Evolutionary conservation across 768 basidiomycete species (phyloP), one percentile per base, ranked within the genome.

Genomic region (Macrocybe gigantea): DNA sequence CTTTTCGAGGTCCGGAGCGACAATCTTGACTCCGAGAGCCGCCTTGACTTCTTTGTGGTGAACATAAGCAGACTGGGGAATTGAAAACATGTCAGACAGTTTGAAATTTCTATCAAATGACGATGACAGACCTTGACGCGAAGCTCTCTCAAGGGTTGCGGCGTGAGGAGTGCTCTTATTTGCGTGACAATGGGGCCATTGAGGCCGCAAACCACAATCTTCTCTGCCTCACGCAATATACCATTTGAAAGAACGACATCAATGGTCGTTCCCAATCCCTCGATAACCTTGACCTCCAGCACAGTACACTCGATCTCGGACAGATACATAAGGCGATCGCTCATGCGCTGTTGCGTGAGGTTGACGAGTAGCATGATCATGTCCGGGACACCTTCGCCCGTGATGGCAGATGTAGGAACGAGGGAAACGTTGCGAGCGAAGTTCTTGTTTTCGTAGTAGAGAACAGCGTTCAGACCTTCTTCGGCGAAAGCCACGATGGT

Each of bases 361-460:
- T 96, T 94, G 69, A 97, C 82, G 61, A 99, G 83, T 29, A 99
- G 77, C 90, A 94, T 91, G 70, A 99, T 93, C 95, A 99, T 95
- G 71, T 98, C 96, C 30, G 96, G 96, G 8, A 99, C 78, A 64
- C 96, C 96, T 69, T 99, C 96, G 48, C 95, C 96, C 3, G 95
- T 97, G 66, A 96, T 83, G 33, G 96, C 96, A 47, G 96, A 98
- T 5, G 95, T 98, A 31, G 96, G 95, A 9, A 99, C 95, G 42
- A 99, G 77, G 2, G 95, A 98, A 50, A 99, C 93, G 56, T 92
- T 94, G 50, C 88, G 80, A 45, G 83, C 90, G 52, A 96, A 85
- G 68, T 79, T 93, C 74, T 91, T 95, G 82, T 99, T 99, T 44
- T 97, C 89, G 70, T 97, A 98, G 75, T 97, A 97, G 47, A 94